Conservation (phyloP, 257 asterid genomes). For the Buddleja alternifolia region DNA sequence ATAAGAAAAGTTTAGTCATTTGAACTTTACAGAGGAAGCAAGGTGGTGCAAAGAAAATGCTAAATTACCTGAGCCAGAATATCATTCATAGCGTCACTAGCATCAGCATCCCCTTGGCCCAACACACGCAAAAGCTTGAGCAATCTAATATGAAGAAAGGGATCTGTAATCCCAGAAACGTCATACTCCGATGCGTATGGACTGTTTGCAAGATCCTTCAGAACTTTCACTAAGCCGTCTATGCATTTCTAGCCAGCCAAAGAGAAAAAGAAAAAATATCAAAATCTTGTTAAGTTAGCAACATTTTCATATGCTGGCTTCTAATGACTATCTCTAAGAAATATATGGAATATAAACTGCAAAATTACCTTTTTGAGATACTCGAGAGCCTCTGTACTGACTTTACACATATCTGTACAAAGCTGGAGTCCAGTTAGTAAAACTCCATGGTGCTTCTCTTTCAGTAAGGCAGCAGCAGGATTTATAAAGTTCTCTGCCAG, state of each 20-base stretch:
- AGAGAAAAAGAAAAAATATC: slow-evolving; percentile 6
- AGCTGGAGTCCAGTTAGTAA: slow-evolving; percentile 93
- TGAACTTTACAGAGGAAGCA: slow-evolving; percentile 8
- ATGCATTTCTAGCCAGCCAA: slow-evolving; percentile 71
- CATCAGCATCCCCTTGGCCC: slow-evolving; percentile 87
- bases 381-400: slow-evolving; percentile 82
- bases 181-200: slow-evolving; percentile 93
- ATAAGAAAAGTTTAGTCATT: too few relatives aligned
- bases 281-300: slow-evolving; percentile 22
- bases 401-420: slow-evolving; percentile 72
- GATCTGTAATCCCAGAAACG: slow-evolving; percentile 86
- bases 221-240: slow-evolving; percentile 78
- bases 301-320: slow-evolving; percentile 16
- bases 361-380: slow-evolving; percentile 71
- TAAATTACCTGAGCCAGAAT: slow-evolving; percentile 86
- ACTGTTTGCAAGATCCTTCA: slow-evolving; percentile 82
- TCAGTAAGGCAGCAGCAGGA: slow-evolving; percentile 77
- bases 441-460: slow-evolving; percentile 98
- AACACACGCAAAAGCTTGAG: slow-evolving; percentile 69
- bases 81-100: slow-evolving; percentile 92
- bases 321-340: slow-evolving; percentile 18
- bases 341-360: slow-evolving; percentile 12
- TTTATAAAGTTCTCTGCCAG: slow-evolving; percentile 88
- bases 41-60: slow-evolving; percentile 17
- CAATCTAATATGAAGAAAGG: slow-evolving; percentile 84